phyloP scores from a whole-genome alignment of 129 eudicot species.

The Flaveria trinervia region DNA sequence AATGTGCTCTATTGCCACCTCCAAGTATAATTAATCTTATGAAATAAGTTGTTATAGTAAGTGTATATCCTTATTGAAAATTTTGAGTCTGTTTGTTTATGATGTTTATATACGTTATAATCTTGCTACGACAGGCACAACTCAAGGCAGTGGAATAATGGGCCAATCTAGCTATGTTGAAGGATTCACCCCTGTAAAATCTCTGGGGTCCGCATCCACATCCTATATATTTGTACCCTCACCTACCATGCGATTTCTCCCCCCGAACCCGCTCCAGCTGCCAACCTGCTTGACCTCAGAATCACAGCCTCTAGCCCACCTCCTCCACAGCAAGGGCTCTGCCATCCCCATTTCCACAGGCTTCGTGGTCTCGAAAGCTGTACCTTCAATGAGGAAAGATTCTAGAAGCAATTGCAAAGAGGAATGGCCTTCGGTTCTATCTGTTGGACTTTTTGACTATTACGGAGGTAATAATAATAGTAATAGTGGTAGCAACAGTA shows the following conservation, averaged over 20 bases:
- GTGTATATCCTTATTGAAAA: background rate
- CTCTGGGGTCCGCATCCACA: constrained; percentile 83
- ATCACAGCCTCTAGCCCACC: constrained; percentile 96
- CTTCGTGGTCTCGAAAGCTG: constrained; percentile 89
- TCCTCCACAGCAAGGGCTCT: constrained; percentile 95
- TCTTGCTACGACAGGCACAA: constrained; percentile 52
- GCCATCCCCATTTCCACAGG: constrained; percentile 87
- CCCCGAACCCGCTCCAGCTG: constrained; percentile 83
- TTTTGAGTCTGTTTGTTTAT: background rate
- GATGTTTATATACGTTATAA: constrained; percentile 14
- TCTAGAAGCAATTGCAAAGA: constrained; percentile 56
- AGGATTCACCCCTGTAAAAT: constrained; percentile 88
- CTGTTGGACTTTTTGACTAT: constrained; percentile 77
- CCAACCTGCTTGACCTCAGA: constrained; percentile 96
- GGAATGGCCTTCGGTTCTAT: constrained; percentile 97
- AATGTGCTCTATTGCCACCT: background rate
- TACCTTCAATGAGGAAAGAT: constrained; percentile 81
- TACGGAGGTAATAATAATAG: constrained; percentile 57
- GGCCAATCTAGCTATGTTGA: constrained; percentile 70
- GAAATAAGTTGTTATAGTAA: background rate
- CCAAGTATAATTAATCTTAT: background rate
- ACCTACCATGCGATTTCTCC: constrained; percentile 86
- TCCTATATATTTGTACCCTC: constrained; percentile 87
- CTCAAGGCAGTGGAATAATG: constrained; percentile 71
- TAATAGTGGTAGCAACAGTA: background rate